These are phyloP conservation scores for Leavenworthia alabamica DNA, from an alignment of 345 rosid species.

Conservation along the genomic window DNA sequence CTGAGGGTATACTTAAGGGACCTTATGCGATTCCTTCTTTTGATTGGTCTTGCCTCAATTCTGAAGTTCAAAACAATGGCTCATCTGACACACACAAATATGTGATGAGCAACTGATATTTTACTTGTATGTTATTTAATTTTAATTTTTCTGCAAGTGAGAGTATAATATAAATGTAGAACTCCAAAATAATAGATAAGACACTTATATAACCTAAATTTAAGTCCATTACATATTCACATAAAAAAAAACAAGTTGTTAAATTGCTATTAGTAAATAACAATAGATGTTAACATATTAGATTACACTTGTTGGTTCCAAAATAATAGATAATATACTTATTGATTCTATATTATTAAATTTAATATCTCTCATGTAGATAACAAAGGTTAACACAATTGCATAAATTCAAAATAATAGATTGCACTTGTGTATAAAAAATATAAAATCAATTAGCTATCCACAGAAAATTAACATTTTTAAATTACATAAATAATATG, in stretches of 20 bases:
- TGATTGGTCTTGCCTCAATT: conserved; percentile 21
- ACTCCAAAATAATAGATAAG: too few relatives aligned
- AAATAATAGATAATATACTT: too few relatives aligned
- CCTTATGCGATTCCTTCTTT: conserved; percentile 18
- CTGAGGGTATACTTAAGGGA: conserved; percentile 22
- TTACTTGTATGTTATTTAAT: neutral
- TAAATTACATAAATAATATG: neutral
- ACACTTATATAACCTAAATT: too few relatives aligned
- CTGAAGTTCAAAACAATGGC: neutral
- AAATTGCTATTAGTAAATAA: too few relatives aligned
- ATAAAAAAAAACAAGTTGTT: too few relatives aligned
- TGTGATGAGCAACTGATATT: neutral
- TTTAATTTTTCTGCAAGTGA: too few relatives aligned
- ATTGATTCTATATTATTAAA: neutral
- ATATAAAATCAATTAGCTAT: neutral
- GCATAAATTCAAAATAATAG: neutral
- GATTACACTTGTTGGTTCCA: too few relatives aligned
- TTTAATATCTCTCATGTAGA: neutral
- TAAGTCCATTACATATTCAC: too few relatives aligned
- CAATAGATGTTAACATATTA: too few relatives aligned
- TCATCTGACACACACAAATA: neutral
- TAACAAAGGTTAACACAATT: too few relatives aligned
- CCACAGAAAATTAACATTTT: neutral
- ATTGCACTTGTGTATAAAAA: neutral
- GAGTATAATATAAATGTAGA: too few relatives aligned